These are phyloP conservation scores for Microbotryum saponariae DNA, from an alignment of 1,284 basidiomycete genomes.

Conservation along the genomic window DNA sequence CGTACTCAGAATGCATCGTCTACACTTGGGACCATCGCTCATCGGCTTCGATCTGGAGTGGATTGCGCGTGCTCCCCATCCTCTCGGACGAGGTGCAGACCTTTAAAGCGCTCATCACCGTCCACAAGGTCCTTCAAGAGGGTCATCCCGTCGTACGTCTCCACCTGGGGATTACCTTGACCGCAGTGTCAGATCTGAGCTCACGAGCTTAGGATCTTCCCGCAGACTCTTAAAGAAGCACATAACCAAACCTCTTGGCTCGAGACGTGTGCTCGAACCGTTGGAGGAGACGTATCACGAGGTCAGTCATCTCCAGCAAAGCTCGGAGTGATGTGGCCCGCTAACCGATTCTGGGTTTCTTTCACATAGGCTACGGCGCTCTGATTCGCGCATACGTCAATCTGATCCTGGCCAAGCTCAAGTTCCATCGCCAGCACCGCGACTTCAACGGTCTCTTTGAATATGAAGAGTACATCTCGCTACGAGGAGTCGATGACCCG, in stretches of 20 bases:
- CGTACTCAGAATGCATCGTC: slow-evolving; percentile 73
- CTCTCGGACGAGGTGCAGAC: slow-evolving; percentile 90
- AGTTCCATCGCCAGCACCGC: slow-evolving; percentile 84
- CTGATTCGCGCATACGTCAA: slow-evolving; percentile 90
- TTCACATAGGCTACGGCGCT: slow-evolving; percentile 66
- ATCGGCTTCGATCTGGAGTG: slow-evolving; percentile 94
- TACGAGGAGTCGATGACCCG: slow-evolving; percentile 93
- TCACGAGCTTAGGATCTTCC: neutral
- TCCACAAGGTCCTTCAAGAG: slow-evolving; percentile 92
- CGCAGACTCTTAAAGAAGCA: slow-evolving; percentile 83
- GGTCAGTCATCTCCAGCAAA: slow-evolving; percentile 47
- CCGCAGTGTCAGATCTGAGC: neutral
- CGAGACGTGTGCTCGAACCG: slow-evolving; percentile 84
- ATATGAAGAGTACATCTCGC: slow-evolving; percentile 90
- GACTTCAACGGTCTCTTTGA: slow-evolving; percentile 96
- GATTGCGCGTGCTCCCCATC: slow-evolving; percentile 86
- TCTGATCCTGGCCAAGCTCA: slow-evolving; percentile 85
- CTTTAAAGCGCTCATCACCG: slow-evolving; percentile 90
- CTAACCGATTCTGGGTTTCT: neutral
- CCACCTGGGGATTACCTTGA: neutral
- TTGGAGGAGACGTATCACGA: slow-evolving; percentile 66
- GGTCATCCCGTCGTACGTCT: slow-evolving; percentile 77
- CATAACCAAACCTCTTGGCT: slow-evolving; percentile 95
- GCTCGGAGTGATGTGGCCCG: neutral
- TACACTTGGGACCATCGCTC: slow-evolving; percentile 98